Base-by-base conservation (phyloP, 1,284 basidiomycete species). In the Ganoderma meredithae region DNA sequence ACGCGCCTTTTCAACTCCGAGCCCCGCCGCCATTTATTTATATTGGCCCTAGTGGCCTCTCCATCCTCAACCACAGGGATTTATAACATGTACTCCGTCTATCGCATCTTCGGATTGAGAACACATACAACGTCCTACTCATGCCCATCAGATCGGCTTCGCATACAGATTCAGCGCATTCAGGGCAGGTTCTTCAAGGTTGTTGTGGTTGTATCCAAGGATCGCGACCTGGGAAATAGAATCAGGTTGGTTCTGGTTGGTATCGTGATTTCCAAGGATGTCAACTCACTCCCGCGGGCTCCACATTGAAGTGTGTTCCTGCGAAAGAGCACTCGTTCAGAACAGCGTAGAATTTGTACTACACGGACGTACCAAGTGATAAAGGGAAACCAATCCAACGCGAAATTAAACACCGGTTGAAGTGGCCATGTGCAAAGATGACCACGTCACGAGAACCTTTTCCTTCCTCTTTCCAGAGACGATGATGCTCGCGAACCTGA, bases 401-500 rank as follows among this genome's bases (percentile, higher is more conserved):
- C 22, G 93, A 81, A 69, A 97, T 92, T 72, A 97, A 86, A 67
- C 90, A 89, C 66, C 96, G 89, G 67, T 89, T 94, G 79, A 97
- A 96, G 79, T 97, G 95, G 0, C 92, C 93, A 79, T 93, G 93
- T 9, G 91, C 90, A 55, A 94, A 86, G 70, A 95, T 88, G 64
- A 92, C 82, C 53, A 95, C 91, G 72, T 95, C 92, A 39, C 90
- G 85, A 49, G 85, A 84, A 60, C 89, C 85, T 36, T 84, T 78
- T 5, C 88, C 88, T 68, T 89, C 86, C 76, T 92, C 89, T 70
- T 86, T 82, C 81, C 91, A 96, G 75, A 86, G 80, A 67, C 85
- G 84, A 76, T 97, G 95, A 75, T 93, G 88, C 73, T 90, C 88
- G 49, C 89, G 88, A 71, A 97, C 89, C 91, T 93, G 71, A 9